These are phyloP conservation scores for Neofusicoccum sp. DNA, from an alignment of 2,329 filamentous ascomycete genomes.

Conservation along the genomic window DNA sequence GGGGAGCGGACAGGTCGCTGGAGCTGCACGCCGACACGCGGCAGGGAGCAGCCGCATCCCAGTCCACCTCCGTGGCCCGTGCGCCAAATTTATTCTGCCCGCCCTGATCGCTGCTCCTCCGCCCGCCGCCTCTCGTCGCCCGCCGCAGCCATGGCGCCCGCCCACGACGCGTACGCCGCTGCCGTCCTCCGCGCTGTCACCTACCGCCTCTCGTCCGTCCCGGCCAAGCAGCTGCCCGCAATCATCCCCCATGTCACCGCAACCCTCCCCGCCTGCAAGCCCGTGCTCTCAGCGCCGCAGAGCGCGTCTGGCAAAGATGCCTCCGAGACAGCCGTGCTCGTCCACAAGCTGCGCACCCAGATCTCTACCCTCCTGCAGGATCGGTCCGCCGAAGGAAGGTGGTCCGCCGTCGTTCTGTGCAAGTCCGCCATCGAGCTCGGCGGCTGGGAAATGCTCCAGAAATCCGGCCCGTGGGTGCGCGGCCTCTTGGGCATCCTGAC, in stretches of 20 bases:
- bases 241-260: slow-evolving; percentile 67
- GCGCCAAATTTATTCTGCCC: slow-evolving; percentile 10
- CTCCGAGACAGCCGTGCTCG: slow-evolving; percentile 65
- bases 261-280: slow-evolving; percentile 53
- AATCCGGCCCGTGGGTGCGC: slow-evolving; percentile 71
- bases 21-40: slow-evolving; percentile 3
- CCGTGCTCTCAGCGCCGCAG: slow-evolving; percentile 62
- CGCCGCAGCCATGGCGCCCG: slow-evolving; percentile 9
- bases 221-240: slow-evolving; percentile 70
- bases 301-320: slow-evolving; percentile 58
- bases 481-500: slow-evolving; percentile 72
- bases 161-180: background rate
- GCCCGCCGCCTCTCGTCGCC: background rate
- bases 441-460: slow-evolving; percentile 76
- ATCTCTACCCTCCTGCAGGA: slow-evolving; percentile 77
- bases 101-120: background rate
- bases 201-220: slow-evolving; percentile 68
- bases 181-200: slow-evolving; percentile 49
- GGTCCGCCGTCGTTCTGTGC: slow-evolving; percentile 72
- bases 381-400: slow-evolving; percentile 69
- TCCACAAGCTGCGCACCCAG: slow-evolving; percentile 79
- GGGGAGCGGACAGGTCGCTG: slow-evolving; percentile 11
- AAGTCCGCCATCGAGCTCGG: slow-evolving; percentile 81
- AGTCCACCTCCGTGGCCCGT: background rate
- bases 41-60: slow-evolving; percentile 16